Percentiles rank a stretch among this genome's conserved stretches.
Evolutionary conservation across 257 asterid genomes (phyloP).

Genomic region (Thymus quinquecostatus): DNA sequence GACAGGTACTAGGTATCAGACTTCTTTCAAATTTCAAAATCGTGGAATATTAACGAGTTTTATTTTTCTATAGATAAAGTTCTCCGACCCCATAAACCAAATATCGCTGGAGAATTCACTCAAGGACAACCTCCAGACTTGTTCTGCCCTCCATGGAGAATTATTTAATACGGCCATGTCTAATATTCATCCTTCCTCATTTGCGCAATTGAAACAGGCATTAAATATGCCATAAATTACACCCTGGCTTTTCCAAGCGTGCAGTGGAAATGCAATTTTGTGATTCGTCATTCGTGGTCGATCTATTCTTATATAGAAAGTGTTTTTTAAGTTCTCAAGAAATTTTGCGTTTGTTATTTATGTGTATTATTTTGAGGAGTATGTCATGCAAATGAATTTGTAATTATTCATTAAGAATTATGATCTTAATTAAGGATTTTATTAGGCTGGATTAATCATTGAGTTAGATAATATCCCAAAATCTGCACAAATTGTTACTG

Average conservation of each 20-base stretch:
- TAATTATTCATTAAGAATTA: no score
- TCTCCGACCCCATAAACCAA: conserved; percentile 84
- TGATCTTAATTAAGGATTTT: no score
- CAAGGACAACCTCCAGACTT: conserved; percentile 87
- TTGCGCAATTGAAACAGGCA: conserved; percentile 83
- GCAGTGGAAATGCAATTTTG: conserved; percentile 30
- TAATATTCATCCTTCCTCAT: conserved; percentile 82
- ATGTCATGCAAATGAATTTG: no score
- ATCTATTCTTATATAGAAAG: conserved; percentile 4
- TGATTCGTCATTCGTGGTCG: conserved; percentile 27
- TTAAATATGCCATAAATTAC: conserved; percentile 69
- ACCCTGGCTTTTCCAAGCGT: conserved; percentile 19
- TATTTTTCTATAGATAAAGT: conserved; percentile 62
- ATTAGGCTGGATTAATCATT: no score
- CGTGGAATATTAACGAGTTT: conserved; percentile 15
- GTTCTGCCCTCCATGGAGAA: conserved; percentile 91
- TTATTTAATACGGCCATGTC: conserved; percentile 75
- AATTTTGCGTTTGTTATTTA: no score
- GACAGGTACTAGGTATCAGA: conserved; percentile 66
- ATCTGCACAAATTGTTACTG: no score
- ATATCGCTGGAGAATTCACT: conserved; percentile 77
- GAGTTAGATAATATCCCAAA: no score
- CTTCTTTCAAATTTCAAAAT: conserved; percentile 21
- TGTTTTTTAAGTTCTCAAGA: no score
- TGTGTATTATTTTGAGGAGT: no score